These are phyloP conservation scores for Erucastrum elatum DNA, from an alignment of 345 rosid species.

Conservation along the genomic window DNA sequence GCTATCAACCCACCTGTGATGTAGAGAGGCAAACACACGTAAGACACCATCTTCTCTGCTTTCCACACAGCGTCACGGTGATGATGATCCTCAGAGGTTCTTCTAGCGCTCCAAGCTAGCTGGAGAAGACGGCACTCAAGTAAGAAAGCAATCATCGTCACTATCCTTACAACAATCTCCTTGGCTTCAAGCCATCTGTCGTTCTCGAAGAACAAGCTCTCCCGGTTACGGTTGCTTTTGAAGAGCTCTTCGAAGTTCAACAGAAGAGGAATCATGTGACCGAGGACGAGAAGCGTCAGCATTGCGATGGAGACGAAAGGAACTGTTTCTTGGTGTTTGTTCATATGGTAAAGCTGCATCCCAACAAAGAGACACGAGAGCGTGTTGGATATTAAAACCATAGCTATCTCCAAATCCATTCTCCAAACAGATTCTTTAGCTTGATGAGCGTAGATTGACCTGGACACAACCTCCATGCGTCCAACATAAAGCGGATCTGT, in stretches of 20 bases:
- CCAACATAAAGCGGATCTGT: slow-evolving; percentile 65
- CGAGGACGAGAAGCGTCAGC: slow-evolving; percentile 64
- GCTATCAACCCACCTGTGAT: slow-evolving; percentile 62
- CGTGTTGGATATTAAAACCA: slow-evolving; percentile 75
- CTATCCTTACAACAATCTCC: slow-evolving; percentile 75
- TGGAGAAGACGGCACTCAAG: slow-evolving; percentile 78
- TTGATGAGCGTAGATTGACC: slow-evolving; percentile 54
- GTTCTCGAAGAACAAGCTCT: slow-evolving; percentile 57
- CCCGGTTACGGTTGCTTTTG: slow-evolving; percentile 42
- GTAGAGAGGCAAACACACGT: slow-evolving; percentile 59
- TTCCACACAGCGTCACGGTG: slow-evolving; percentile 47
- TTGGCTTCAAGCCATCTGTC: slow-evolving; percentile 88
- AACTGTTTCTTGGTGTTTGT: slow-evolving; percentile 63
- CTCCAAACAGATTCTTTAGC: slow-evolving; percentile 81
- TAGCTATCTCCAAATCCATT: slow-evolving; percentile 80
- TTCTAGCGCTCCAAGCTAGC: slow-evolving; percentile 69
- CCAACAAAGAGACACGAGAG: slow-evolving; percentile 70
- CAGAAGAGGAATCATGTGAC: slow-evolving; percentile 79
- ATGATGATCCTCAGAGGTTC: slow-evolving; percentile 32
- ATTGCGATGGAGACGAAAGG: slow-evolving; percentile 69
- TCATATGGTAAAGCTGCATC: slow-evolving; percentile 74
- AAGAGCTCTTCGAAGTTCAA: slow-evolving; percentile 81
- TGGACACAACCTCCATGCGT: slow-evolving; percentile 57
- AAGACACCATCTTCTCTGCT: slow-evolving; percentile 67
- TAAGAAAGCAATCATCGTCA: slow-evolving; percentile 83